Evolutionary conservation across 768 basidiomycete genomes (phyloP).

Genomic region (Mycena chlorophos): DNA sequence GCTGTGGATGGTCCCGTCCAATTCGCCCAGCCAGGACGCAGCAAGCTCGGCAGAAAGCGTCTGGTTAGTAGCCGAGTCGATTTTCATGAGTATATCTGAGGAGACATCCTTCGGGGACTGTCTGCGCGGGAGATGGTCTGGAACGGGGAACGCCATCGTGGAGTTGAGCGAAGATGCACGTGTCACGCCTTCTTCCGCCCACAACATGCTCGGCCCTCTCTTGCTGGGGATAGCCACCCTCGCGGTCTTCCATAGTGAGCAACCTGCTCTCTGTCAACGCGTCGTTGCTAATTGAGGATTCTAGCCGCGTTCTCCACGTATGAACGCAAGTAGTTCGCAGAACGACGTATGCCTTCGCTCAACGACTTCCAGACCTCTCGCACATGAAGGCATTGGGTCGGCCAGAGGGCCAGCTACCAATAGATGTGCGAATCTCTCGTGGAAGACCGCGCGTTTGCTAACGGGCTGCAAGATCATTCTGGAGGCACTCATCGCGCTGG

Average conservation of each 20-base stretch:
- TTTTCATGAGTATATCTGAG: slow-evolving; percentile 66
- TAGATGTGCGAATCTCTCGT: slow-evolving; percentile 44
- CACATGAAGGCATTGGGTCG: slow-evolving; percentile 73
- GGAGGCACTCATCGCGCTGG: slow-evolving; percentile 62
- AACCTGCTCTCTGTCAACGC: slow-evolving; percentile 1
- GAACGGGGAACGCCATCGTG: slow-evolving; percentile 73
- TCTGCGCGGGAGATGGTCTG: slow-evolving; percentile 70
- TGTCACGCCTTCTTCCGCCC: background rate
- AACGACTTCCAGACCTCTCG: slow-evolving; percentile 57
- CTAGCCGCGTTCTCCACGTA: slow-evolving; percentile 80
- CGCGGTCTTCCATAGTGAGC: slow-evolving; percentile 56
- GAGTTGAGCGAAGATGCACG: slow-evolving; percentile 11
- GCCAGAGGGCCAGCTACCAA: slow-evolving; percentile 66
- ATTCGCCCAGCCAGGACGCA: slow-evolving; percentile 67
- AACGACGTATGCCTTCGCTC: background rate
- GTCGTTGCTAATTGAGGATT: slow-evolving; percentile 5
- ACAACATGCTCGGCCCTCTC: slow-evolving; percentile 46
- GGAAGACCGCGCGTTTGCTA: slow-evolving; percentile 4
- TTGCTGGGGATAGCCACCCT: slow-evolving; percentile 49
- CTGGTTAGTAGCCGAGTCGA: slow-evolving; percentile 61
- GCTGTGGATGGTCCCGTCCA: slow-evolving; percentile 67
- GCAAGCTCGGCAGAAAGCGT: slow-evolving; percentile 62
- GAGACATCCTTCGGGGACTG: slow-evolving; percentile 63
- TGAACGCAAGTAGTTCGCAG: slow-evolving; percentile 54
- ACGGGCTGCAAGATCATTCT: slow-evolving; percentile 53